Evolutionary conservation across 2,329 filamentous ascomycete species (phyloP).

Genomic region (Fusarium albidum): DNA sequence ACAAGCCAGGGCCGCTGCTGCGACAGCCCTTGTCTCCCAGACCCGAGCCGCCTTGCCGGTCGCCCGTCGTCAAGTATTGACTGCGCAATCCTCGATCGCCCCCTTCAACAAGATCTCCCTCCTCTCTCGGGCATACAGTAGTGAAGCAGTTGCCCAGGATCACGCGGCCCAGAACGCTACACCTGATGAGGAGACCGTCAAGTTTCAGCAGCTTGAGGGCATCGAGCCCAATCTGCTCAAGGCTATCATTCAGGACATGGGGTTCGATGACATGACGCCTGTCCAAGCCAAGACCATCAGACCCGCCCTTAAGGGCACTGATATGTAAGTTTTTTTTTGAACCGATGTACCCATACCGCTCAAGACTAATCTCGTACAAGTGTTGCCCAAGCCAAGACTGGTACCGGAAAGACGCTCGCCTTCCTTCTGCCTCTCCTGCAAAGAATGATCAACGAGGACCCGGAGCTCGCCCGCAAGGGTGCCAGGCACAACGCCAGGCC

Average conservation of each 20-base stretch:
- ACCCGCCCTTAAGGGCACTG: conserved; percentile 78
- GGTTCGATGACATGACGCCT: conserved; percentile 87
- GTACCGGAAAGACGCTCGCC: conserved; percentile 94
- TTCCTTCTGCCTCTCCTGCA: conserved; percentile 90
- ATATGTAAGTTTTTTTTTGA: conserved; percentile 71
- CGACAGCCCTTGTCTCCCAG: conserved; percentile 42
- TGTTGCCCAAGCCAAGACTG: conserved; percentile 94
- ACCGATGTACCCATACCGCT: neutral
- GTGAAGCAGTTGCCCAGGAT: conserved; percentile 45
- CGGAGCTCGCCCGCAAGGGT: conserved; percentile 61
- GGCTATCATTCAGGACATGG: conserved; percentile 76
- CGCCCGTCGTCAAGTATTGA: conserved; percentile 34
- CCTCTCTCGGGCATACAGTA: conserved; percentile 50
- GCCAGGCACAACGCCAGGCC: conserved; percentile 49
- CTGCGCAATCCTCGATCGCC: conserved; percentile 24
- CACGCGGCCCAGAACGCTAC: conserved; percentile 13
- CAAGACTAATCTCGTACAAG: conserved; percentile 51
- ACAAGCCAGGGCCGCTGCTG: conserved; percentile 44
- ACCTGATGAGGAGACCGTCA: conserved; percentile 41
- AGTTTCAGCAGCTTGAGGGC: conserved; percentile 57
- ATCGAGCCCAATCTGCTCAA: conserved; percentile 72
- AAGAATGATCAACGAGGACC: conserved; percentile 73
- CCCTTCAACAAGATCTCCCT: conserved; percentile 36
- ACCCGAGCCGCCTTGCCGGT: conserved; percentile 39
- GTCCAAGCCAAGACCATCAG: conserved; percentile 88